Conservation (phyloP, 2,329 filamentous ascomycete genomes). For the Fusarium praegraminearum region DNA sequence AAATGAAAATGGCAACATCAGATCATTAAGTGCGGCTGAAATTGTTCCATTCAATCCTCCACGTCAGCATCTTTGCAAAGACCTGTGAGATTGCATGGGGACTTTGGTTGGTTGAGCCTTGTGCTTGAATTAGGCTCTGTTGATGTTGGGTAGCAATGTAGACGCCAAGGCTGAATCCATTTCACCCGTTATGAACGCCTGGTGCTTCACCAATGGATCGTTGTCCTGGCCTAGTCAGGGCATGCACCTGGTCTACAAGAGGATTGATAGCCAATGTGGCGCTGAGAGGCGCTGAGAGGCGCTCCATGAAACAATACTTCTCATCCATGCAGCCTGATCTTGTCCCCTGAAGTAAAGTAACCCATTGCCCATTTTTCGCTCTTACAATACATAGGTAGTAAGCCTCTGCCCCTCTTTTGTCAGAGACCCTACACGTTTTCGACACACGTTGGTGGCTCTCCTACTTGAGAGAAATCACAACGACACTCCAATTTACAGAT, state of each 20-base stretch:
- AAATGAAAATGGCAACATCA: neutral
- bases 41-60: neutral
- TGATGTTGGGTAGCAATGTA: neutral
- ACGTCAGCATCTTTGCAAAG: neutral
- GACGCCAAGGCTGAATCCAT: neutral
- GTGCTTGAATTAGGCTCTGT: neutral
- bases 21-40: neutral
- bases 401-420: too few species aligned
- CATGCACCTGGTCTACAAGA: neutral
- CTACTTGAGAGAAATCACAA: fast-evolving
- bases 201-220: neutral
- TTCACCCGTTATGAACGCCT: neutral
- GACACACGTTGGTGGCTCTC: too few species aligned
- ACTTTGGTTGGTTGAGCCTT: neutral
- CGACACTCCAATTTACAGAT: too few species aligned
- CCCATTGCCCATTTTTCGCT: too few species aligned
- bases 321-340: too few species aligned
- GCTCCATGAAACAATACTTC: too few species aligned
- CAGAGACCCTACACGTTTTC: too few species aligned
- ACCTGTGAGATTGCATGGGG: neutral
- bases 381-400: too few species aligned
- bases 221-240: neutral
- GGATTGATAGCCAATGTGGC: neutral
- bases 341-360: too few species aligned
- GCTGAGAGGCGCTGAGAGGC: too few species aligned